These are phyloP conservation scores for Starmerella vitae DNA, from an alignment of 805 yeast species.

Conservation along the genomic window DNA sequence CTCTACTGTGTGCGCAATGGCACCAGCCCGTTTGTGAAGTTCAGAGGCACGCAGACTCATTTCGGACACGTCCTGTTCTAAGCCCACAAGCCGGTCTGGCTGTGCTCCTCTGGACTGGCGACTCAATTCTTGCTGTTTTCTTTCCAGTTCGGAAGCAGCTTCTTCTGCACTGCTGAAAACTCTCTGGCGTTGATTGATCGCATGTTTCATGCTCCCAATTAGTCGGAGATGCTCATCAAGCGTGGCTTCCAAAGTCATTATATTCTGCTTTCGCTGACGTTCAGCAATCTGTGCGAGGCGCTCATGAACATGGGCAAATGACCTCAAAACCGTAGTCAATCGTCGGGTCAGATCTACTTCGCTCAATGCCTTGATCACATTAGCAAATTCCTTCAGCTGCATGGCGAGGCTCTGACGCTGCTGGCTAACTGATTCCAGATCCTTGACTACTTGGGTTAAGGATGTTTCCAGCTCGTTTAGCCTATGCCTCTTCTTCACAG, in stretches of 20 bases:
- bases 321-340: constrained; percentile 47
- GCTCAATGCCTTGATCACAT: constrained; percentile 45
- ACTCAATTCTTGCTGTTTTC: constrained; percentile 36
- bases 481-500: constrained; percentile 52
- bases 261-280: constrained; percentile 70
- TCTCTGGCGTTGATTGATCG: constrained; percentile 62
- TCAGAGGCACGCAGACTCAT: constrained; percentile 40
- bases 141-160: constrained; percentile 36
- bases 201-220: constrained; percentile 58
- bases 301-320: constrained; percentile 59
- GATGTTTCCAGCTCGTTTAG: constrained; percentile 62
- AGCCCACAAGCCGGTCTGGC: constrained; percentile 45
- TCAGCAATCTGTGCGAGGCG: constrained; percentile 61
- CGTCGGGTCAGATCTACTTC: constrained; percentile 60
- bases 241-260: constrained; percentile 72
- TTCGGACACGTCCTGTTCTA: constrained; percentile 46
- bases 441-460: constrained; percentile 50
- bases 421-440: constrained; percentile 57
- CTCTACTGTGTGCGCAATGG: constrained; percentile 51
- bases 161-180: constrained; percentile 34
- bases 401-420: constrained; percentile 64
- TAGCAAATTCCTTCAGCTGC: constrained; percentile 55
- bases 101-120: constrained; percentile 37
- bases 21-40: constrained; percentile 48
- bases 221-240: constrained; percentile 76